Conservation (phyloP, 2,329 filamentous ascomycete genomes). For the Hypoxylon sp. region DNA sequence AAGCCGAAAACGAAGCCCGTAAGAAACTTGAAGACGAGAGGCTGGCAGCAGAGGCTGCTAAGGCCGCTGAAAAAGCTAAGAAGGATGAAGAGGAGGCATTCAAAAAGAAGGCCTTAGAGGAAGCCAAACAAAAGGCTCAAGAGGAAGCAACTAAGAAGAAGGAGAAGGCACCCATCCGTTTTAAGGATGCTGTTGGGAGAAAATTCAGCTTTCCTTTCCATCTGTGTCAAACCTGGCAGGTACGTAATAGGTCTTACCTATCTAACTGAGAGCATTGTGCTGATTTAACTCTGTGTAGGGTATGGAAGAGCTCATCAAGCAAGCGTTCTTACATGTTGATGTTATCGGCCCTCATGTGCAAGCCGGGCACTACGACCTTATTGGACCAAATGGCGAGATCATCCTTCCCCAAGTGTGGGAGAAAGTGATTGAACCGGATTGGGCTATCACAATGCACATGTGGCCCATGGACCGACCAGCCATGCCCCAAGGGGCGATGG, state of each 20-base stretch:
- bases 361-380: constrained; percentile 84
- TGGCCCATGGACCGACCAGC: constrained; percentile 66
- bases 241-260: constrained; percentile 61
- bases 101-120: constrained; percentile 65
- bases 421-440: constrained; percentile 83
- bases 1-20: constrained; percentile 59
- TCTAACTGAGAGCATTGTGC: background rate
- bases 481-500: constrained; percentile 33
- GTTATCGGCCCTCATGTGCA: constrained; percentile 82
- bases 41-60: constrained; percentile 56
- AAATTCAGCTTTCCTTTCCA: constrained; percentile 95
- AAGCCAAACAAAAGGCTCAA: constrained; percentile 62
- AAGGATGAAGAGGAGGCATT: constrained; percentile 71
- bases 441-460: constrained; percentile 78
- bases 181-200: constrained; percentile 91
- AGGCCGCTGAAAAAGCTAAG: constrained; percentile 67
- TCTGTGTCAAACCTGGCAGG: constrained; percentile 85
- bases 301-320: constrained; percentile 89
- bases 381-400: constrained; percentile 84
- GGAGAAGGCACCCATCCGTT: constrained; percentile 83
- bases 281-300: constrained; percentile 66
- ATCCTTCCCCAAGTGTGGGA: constrained; percentile 88
- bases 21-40: constrained; percentile 61
- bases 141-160: constrained; percentile 64
- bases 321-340: constrained; percentile 86